Base-by-base conservation (phyloP, 495 filamentous ascomycete species). In the Xylaria grammica region DNA sequence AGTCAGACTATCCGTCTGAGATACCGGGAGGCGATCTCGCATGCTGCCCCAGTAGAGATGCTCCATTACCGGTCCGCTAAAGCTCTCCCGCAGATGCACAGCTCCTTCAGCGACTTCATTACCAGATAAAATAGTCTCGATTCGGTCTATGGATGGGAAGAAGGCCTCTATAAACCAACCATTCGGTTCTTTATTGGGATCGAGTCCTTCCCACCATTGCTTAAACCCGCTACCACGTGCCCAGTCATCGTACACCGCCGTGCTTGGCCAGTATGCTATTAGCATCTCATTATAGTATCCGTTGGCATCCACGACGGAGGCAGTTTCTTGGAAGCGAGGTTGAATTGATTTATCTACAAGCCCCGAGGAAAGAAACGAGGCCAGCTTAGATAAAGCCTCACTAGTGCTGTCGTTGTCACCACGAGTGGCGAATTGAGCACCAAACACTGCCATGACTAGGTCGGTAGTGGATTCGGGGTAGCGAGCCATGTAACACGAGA, bases 161-260 rank as follows among this genome's bases (percentile, higher is more conserved):
- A 76, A 72, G 24, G 74, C 62, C 60, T 78, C 74, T 19, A 71
- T 67, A 55, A 76, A 75, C 70, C 74, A 76, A 40, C 72, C 74
- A 48, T 70, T 60, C 4, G 6, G 44, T 34, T 67, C 29, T 8
- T 24, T 34, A 3, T 19, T 36, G 15, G 53, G 52, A 17, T 67
- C 60, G 13, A 74, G 63, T 4, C 22, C 45, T 2, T 70, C 44
- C 75, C 75, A 77, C 73, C 75, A 75, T 11, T 29, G 34, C 11
- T 65, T 22, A 61, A 77, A 77, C 0, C 73, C 73, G 0, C 67
- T 69, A 15, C 52, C 4, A 10, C 32, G n/a, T 11, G 62, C 52
- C 73, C 75, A 77, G 3, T 58, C n/a, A 9, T 63, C 34, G 65
- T 72, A 72, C 9, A 50, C 30, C 8, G 46, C 56, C 38, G 48